Conservation (phyloP, 331 rosid genomes). For the Rosa hybrid region DNA sequence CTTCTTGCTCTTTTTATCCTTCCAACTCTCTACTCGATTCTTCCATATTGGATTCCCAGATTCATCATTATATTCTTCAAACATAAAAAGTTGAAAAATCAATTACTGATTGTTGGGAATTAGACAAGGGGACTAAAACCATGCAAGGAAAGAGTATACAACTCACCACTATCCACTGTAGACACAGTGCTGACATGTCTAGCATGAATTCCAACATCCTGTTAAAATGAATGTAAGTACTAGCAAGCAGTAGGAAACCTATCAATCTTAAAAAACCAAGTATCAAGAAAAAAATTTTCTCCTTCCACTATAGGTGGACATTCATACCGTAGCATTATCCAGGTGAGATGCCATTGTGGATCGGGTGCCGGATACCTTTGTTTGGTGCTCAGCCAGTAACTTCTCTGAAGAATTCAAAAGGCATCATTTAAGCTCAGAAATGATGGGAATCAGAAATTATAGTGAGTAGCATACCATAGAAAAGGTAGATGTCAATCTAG, state of each 20-base stretch:
- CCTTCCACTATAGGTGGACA: not conserved
- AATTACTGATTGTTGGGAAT: constrained; percentile 13
- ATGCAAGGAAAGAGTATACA: constrained; percentile 17
- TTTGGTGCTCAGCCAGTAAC: constrained; percentile 36
- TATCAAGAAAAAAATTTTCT: not conserved
- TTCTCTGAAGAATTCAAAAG: constrained; percentile 44
- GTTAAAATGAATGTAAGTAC: constrained; percentile 13
- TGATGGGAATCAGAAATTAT: not conserved
- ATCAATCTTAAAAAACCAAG: not conserved
- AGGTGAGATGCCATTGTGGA: constrained; percentile 59
- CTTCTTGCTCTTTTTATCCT: constrained; percentile 90
- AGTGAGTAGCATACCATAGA: not conserved
- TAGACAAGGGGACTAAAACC: constrained; percentile 3
- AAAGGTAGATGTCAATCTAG: constrained; percentile 15
- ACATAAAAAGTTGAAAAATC: constrained; percentile 19
- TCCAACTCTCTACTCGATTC: constrained; percentile 98
- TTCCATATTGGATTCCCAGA: constrained; percentile 98
- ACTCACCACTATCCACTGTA: constrained; percentile 84
- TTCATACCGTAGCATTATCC: constrained; percentile 54
- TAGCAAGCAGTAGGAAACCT: constrained; percentile 7
- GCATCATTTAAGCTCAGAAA: constrained; percentile 22
- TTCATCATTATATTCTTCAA: constrained; percentile 78
- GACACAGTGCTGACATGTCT: constrained; percentile 91
- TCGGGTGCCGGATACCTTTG: constrained; percentile 44
- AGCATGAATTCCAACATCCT: constrained; percentile 93